These are phyloP conservation scores for Amphirosellinia nigrospora DNA, from an alignment of 495 filamentous ascomycete species.

Conservation along the genomic window DNA sequence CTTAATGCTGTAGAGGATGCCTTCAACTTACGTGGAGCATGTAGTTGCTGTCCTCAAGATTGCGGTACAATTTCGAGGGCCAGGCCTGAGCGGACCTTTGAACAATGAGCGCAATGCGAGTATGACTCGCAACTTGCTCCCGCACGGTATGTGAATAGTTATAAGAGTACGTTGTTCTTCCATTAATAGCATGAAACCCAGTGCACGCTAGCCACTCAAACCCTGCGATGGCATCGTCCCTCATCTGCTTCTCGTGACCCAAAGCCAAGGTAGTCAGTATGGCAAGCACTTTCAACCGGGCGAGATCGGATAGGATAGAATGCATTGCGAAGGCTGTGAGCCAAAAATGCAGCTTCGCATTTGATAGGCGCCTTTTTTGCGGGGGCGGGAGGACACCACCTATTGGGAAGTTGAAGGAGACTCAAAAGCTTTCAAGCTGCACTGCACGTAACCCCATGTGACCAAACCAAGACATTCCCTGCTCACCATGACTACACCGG, in stretches of 20 bases:
- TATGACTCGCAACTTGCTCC: slow-evolving; percentile 1
- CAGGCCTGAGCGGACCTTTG: neutral
- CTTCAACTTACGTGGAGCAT: neutral
- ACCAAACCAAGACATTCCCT: slow-evolving; percentile 33
- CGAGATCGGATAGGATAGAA: neutral
- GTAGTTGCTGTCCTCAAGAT: slow-evolving; percentile 1
- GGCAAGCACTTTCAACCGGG: neutral
- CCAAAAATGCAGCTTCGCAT: slow-evolving; percentile 28
- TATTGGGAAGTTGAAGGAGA: neutral
- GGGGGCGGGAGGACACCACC: slow-evolving; percentile 11
- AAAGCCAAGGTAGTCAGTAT: neutral
- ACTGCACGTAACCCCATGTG: slow-evolving; percentile 36
- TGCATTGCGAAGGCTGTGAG: neutral
- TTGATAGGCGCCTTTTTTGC: slow-evolving; percentile 17
- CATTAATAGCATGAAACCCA: slow-evolving; percentile 11
- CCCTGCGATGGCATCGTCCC: neutral
- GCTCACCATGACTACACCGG: slow-evolving; percentile 39
- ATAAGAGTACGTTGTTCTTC: slow-evolving; percentile 4
- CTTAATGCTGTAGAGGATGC: neutral
- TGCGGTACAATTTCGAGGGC: neutral
- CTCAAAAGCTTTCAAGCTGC: slow-evolving; percentile 28
- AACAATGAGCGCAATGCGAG: slow-evolving; percentile 10
- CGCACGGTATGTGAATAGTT: neutral
- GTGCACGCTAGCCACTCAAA: neutral
- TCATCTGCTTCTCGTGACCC: neutral